Conservation (phyloP, 2,329 filamentous ascomycete genomes). For the Akanthomyces muscarius region DNA sequence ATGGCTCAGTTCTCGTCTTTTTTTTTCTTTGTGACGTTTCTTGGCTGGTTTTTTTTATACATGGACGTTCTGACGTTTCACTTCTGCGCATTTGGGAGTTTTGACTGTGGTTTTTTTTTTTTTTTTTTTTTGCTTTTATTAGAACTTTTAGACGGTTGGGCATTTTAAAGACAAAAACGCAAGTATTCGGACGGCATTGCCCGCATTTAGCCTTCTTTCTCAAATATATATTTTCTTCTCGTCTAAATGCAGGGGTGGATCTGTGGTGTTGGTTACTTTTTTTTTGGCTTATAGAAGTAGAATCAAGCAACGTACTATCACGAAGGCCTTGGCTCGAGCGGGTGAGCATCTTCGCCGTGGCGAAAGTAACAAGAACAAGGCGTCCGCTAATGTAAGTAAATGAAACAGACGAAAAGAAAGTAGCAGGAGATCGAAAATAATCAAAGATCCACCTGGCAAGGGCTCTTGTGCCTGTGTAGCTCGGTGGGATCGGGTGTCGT, state of each 20-base stretch:
- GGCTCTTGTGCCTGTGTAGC: neutral
- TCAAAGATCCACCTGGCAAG: neutral
- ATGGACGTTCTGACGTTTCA: neutral
- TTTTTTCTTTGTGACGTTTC: neutral
- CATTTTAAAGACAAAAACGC: constrained; percentile 3
- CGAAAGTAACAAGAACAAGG: too few species aligned
- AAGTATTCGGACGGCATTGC: neutral
- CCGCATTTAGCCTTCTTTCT: constrained; percentile 1
- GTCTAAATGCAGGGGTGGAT: neutral
- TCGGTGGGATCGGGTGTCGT: constrained; percentile 4
- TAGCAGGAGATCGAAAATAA: too few species aligned
- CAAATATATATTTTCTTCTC: neutral
- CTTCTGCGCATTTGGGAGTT: constrained; percentile 10
- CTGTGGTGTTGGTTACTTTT: neutral
- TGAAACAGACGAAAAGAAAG: too few species aligned
- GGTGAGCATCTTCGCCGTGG: too few species aligned
- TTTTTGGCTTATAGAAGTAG: neutral
- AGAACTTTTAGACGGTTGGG: constrained; percentile 13
- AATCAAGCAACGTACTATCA: too few species aligned
- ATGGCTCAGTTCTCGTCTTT: too few species aligned
- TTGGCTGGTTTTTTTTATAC: neutral
- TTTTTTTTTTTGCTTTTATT: neutral
- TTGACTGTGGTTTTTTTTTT: neutral
- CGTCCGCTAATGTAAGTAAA: too few species aligned
- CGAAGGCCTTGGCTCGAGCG: too few species aligned